phyloP scores from a whole-genome alignment of 208 protist genomes.

The Acanthamoeba divionensis region DNA sequence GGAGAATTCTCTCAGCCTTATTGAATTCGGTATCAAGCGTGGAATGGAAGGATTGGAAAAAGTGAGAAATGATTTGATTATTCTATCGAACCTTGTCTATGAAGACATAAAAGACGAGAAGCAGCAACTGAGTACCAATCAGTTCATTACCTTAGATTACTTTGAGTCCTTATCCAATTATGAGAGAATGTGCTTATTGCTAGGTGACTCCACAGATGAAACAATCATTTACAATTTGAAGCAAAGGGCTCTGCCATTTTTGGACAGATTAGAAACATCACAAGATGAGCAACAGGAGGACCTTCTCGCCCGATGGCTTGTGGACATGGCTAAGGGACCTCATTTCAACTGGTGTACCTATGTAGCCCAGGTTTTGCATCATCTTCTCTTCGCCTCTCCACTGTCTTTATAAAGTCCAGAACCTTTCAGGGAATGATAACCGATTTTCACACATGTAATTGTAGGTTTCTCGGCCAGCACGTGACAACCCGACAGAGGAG shows the following conservation, averaged over 20 bases:
- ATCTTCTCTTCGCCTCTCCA: not conserved
- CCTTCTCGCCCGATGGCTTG: not conserved
- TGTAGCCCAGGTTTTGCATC: not conserved
- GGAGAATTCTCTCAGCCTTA: not conserved
- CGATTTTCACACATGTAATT: not conserved
- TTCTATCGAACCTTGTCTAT: not conserved
- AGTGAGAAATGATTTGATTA: not conserved
- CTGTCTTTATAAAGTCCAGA: too few species aligned
- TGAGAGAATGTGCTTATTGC: not conserved
- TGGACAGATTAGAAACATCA: not conserved
- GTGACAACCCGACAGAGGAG: not conserved
- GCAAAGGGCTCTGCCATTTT: not conserved
- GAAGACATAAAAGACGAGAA: not conserved
- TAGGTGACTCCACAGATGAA: constrained; percentile 3
- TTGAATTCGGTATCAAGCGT: not conserved
- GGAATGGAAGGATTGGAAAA: not conserved
- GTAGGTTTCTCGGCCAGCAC: not conserved
- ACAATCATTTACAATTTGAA: not conserved
- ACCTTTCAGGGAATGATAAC: too few species aligned
- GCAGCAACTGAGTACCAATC: not conserved
- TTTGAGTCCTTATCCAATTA: not conserved
- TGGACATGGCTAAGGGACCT: not conserved
- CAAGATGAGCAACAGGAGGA: not conserved
- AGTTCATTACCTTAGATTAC: not conserved
- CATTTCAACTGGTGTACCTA: constrained; percentile 22